Conservation (phyloP, 2,329 filamentous ascomycete genomes). For the Fusarium tuaranense region DNA sequence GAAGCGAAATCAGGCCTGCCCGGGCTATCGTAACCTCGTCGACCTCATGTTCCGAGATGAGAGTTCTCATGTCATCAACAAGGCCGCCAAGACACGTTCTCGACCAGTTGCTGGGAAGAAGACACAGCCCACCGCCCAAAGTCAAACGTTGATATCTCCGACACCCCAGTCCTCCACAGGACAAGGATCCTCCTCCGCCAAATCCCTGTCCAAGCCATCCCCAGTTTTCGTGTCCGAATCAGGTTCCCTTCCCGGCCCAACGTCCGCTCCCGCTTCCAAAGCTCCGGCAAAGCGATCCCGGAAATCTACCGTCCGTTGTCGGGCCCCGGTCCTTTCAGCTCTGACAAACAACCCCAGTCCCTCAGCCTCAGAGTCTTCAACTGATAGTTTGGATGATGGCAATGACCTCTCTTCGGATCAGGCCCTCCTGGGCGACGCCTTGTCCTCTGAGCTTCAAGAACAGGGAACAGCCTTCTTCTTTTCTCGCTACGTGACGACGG, state of each 20-base stretch:
- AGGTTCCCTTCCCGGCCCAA: neutral
- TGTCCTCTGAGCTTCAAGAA: constrained; percentile 51
- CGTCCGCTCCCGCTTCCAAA: constrained; percentile 8
- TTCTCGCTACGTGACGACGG: constrained; percentile 61
- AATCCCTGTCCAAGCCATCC: constrained; percentile 13
- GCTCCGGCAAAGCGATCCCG: constrained; percentile 18
- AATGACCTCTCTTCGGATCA: constrained; percentile 35
- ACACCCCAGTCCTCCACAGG: constrained; percentile 23
- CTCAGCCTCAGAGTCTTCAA: constrained; percentile 38
- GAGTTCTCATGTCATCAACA: constrained; percentile 66
- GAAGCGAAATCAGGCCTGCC: constrained; percentile 63
- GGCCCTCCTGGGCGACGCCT: constrained; percentile 13
- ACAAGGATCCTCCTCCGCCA: neutral
- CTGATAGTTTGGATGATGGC: constrained; percentile 32
- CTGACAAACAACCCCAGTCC: constrained; percentile 39
- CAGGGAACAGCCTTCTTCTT: constrained; percentile 63
- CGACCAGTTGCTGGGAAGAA: constrained; percentile 42
- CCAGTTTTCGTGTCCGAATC: constrained; percentile 14
- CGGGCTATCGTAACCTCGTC: constrained; percentile 66
- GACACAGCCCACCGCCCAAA: constrained; percentile 24
- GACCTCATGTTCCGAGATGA: constrained; percentile 70
- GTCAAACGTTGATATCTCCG: constrained; percentile 30
- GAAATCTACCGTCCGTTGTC: constrained; percentile 16
- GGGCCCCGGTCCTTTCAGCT: constrained; percentile 40
- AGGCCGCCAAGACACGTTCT: constrained; percentile 54